Evolutionary conservation across 1,284 basidiomycete genomes (phyloP).

Genomic region (Caloboletus inedulis): DNA sequence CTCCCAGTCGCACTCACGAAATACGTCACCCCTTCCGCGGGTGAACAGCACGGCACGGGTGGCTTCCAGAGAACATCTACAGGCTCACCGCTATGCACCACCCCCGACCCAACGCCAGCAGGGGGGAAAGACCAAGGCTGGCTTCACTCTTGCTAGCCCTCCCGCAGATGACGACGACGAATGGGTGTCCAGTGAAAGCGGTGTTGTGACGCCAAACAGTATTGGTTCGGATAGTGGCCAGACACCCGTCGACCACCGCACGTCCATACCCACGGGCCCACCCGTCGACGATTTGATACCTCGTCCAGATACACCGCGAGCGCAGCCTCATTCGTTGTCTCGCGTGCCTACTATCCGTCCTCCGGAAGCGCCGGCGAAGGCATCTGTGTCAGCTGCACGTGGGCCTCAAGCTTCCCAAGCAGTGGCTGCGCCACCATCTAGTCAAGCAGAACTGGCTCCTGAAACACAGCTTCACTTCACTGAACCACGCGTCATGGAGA

Average conservation of each 20-base stretch:
- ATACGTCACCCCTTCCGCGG: slow-evolving; percentile 40
- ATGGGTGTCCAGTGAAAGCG: slow-evolving; percentile 74
- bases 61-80: slow-evolving; percentile 48
- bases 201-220: slow-evolving; percentile 60
- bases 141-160: slow-evolving; percentile 57
- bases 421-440: slow-evolving; percentile 13
- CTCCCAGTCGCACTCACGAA: slow-evolving; percentile 34
- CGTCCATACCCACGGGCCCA: slow-evolving; percentile 8
- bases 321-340: slow-evolving; percentile 32
- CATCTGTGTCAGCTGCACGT: slow-evolving; percentile 24
- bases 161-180: slow-evolving; percentile 59
- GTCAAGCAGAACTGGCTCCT: slow-evolving; percentile 12
- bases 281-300: slow-evolving; percentile 18
- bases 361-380: slow-evolving; percentile 26
- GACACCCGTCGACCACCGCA: slow-evolving; percentile 36
- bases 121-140: slow-evolving; percentile 45
- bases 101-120: slow-evolving; percentile 34
- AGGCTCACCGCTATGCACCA: slow-evolving; percentile 36
- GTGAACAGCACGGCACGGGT: slow-evolving; percentile 50
- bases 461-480: slow-evolving; percentile 20
- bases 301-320: slow-evolving; percentile 31
- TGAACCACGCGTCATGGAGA: slow-evolving; percentile 28
- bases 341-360: slow-evolving; percentile 35
- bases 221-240: slow-evolving; percentile 42
- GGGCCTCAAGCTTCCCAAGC: slow-evolving; percentile 21